These are phyloP conservation scores for Puccinellia tenuiflora DNA, from an alignment of 176 grass and related monocot genomes.

Conservation along the genomic window DNA sequence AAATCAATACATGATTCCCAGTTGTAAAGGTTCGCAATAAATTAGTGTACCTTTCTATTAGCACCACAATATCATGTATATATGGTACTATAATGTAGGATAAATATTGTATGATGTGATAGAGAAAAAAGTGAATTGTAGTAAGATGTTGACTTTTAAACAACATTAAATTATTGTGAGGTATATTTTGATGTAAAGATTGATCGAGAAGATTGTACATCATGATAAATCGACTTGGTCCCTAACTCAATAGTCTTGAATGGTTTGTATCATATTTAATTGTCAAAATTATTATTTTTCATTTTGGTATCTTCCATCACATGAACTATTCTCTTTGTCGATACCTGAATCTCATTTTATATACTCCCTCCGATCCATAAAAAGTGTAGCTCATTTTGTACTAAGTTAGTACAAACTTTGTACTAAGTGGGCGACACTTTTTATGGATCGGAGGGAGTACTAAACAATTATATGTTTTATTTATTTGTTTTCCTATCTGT, in stretches of 20 bases:
- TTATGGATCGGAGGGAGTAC: too few species aligned
- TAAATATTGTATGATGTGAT: background rate
- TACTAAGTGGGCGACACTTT: too few species aligned
- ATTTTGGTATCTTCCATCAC: background rate
- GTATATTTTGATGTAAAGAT: too few species aligned
- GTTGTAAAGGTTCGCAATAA: background rate
- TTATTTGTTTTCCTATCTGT: background rate
- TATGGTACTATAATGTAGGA: background rate
- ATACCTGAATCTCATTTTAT: background rate
- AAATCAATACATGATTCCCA: background rate
- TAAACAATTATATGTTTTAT: background rate
- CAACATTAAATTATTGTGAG: background rate
- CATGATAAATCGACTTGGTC: too few species aligned
- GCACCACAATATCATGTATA: background rate
- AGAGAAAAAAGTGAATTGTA: background rate
- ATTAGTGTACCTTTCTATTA: background rate
- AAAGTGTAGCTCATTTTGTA: too few species aligned
- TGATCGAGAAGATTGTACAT: too few species aligned
- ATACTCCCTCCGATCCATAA: too few species aligned
- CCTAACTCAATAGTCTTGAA: too few species aligned
- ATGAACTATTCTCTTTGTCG: background rate
- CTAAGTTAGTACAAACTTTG: too few species aligned
- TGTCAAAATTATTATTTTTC: background rate
- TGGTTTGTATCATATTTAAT: too few species aligned
- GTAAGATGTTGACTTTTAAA: background rate